phyloP scores from a whole-genome alignment of 257 asterid genomes.

The Scutellaria minor region DNA sequence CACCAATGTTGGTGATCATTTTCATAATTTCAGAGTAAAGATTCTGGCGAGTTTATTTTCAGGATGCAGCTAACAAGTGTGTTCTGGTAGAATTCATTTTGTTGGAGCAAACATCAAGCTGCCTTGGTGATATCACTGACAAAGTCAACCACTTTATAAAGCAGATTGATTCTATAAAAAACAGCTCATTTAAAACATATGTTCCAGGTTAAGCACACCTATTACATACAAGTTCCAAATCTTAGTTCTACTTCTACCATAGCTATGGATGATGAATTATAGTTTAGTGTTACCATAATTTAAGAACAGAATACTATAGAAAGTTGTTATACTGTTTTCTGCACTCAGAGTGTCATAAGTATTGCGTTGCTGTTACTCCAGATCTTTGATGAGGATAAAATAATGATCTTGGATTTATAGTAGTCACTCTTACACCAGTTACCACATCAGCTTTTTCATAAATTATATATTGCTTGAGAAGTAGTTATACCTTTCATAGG shows the following conservation, averaged over 20 bases:
- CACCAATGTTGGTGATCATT: constrained; percentile 23
- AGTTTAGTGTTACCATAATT: too few relatives aligned
- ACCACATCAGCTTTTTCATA: constrained; percentile 13
- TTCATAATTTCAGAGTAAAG: constrained; percentile 20
- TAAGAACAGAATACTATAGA: too few relatives aligned
- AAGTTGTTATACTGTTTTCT: too few relatives aligned
- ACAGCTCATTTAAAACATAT: constrained; percentile 68
- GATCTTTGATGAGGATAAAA: constrained; percentile 2
- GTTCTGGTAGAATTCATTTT: constrained; percentile 69
- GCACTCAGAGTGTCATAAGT: constrained; percentile 8
- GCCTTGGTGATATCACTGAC: constrained; percentile 56
- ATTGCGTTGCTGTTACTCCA: background rate
- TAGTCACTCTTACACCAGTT: constrained; percentile 2
- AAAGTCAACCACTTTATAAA: constrained; percentile 53
- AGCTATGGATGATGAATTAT: constrained; percentile 24
- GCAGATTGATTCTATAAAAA: constrained; percentile 71
- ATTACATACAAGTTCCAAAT: constrained; percentile 12
- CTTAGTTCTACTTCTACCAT: constrained; percentile 22
- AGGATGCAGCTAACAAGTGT: constrained; percentile 85
- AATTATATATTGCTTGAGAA: constrained; percentile 25
- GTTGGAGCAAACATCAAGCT: constrained; percentile 64
- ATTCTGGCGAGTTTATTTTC: constrained; percentile 40
- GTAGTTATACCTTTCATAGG: background rate
- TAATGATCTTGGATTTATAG: constrained; percentile 17
- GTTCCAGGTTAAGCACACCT: constrained; percentile 65